Evolutionary conservation across 805 yeast species (phyloP).

Genomic region (Ogataea pignaliae): DNA sequence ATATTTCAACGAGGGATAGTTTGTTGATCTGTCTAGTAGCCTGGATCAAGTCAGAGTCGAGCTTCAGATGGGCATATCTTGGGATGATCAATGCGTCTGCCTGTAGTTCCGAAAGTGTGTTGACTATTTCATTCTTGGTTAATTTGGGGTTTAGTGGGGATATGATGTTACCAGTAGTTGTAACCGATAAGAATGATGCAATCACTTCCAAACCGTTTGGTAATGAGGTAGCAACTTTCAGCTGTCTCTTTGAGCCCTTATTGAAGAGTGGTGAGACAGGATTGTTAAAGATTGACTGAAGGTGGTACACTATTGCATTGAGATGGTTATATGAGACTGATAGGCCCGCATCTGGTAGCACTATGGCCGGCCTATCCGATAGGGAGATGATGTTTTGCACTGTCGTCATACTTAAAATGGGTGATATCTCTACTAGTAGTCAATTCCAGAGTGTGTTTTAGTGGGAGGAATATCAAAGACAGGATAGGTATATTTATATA

Average conservation of each 20-base stretch:
- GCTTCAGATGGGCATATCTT: conserved; percentile 37
- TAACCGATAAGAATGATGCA: conserved; percentile 50
- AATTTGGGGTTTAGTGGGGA: conserved; percentile 68
- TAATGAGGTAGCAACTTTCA: conserved; percentile 54
- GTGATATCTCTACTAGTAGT: too few species aligned
- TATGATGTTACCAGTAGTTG: conserved; percentile 53
- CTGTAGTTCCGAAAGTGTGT: conserved; percentile 57
- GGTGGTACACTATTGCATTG: conserved; percentile 39
- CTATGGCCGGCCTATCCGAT: conserved; percentile 38
- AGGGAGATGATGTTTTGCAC: conserved; percentile 17
- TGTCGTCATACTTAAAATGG: conserved; percentile 4
- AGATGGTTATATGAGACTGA: conserved; percentile 41
- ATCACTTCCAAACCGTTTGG: conserved; percentile 60
- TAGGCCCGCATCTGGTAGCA: conserved; percentile 42
- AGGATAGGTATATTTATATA: too few species aligned
- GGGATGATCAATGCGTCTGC: conserved; percentile 58
- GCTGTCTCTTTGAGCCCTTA: conserved; percentile 29
- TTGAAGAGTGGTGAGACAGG: conserved; percentile 38
- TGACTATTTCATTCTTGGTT: conserved; percentile 57
- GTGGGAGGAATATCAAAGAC: too few species aligned
- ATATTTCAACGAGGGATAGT: conserved; percentile 54
- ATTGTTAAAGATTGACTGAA: conserved; percentile 43
- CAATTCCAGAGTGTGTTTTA: too few species aligned
- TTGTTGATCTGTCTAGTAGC: conserved; percentile 33
- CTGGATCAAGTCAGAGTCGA: conserved; percentile 27